phyloP scores from a whole-genome alignment of 225 moss, liverwort and hornwort genomes.

The Straminergon stramineum region DNA sequence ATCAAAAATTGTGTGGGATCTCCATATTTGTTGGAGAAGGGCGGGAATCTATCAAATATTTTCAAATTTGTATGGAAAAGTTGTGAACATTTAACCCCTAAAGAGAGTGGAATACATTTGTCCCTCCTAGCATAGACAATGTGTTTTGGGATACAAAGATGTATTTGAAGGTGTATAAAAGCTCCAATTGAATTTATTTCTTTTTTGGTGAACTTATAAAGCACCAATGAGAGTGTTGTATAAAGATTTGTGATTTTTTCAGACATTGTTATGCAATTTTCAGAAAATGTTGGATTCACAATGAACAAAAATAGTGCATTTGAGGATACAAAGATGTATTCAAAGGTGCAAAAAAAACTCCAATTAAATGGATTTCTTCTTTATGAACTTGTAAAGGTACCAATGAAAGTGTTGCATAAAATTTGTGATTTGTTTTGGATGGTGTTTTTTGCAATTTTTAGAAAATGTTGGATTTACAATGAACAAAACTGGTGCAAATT shows the following conservation, averaged over 20 bases:
- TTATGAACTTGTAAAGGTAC: no score
- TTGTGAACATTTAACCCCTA: neutral
- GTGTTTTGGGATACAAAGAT: fast-evolving
- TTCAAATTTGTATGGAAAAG: neutral
- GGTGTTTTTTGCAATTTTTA: neutral
- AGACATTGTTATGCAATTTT: neutral
- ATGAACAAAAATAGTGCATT: fast-evolving
- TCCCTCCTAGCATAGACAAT: fast-evolving
- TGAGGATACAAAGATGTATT: neutral
- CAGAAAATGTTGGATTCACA: fast-evolving
- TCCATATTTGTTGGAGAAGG: neutral
- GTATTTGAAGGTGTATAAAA: neutral
- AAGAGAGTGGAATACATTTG: neutral
- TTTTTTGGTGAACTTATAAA: neutral
- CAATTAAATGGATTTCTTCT: neutral
- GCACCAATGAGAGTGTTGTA: neutral
- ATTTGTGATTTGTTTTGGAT: fast-evolving
- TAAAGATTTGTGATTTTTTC: no score
- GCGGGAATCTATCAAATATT: neutral
- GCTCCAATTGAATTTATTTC: neutral
- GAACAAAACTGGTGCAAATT: neutral
- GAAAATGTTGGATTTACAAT: no score
- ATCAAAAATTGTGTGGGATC: neutral
- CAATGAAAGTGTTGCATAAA: neutral
- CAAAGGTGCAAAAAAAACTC: neutral